Base-by-base conservation (phyloP, 163 green algal species). In the Trebouxiophyceae sp. region DNA sequence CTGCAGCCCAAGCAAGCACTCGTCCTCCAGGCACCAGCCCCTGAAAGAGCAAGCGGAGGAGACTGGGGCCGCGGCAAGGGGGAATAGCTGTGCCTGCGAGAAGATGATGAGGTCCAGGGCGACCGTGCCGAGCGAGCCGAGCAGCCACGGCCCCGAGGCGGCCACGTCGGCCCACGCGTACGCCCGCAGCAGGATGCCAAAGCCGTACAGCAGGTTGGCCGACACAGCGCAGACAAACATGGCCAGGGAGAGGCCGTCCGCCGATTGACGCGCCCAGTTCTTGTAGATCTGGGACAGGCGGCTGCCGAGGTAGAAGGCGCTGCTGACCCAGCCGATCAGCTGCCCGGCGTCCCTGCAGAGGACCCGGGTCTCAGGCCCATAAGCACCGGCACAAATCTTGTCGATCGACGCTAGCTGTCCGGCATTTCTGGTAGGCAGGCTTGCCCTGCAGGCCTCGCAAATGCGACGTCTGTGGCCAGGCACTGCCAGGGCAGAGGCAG, bases 171-270 rank as follows among this genome's bases (percentile, higher is more conserved):
- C 26, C 63, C 60, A 66, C 22, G 26, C 77, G 31, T 76, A 72
- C 1, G 77, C 58, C 8, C 89, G 71, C 46, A 96, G 59, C 32
- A 97, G 57, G 67, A 97, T 96, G 59, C 77, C 78, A 3, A 12
- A 2, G 34, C 70, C 70, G 45, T 95, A 96, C 16, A 81, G 81
- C 20, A 87, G 26, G 75, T 97, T 97, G 57, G 88, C 92, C 27
- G 56, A 65, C 5, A 95, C 80, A 8, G 88, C 88, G 57, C 79
- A 82, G 28, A 85, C 54, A 72, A 97, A 97, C 89, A 97, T 96
- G 50, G 70, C 64, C 26, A 86, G 32, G 7, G 85, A 82, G 27
- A 97, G 82, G 0, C 92, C 92, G 72, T 95, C 89, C 1, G 78
- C 81, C 4, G 68, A 87, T 45, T 79, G 63, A 0, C 91, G 77